phyloP scores from a whole-genome alignment of 306 rosid species.

The Lathyrus tuberosus region DNA sequence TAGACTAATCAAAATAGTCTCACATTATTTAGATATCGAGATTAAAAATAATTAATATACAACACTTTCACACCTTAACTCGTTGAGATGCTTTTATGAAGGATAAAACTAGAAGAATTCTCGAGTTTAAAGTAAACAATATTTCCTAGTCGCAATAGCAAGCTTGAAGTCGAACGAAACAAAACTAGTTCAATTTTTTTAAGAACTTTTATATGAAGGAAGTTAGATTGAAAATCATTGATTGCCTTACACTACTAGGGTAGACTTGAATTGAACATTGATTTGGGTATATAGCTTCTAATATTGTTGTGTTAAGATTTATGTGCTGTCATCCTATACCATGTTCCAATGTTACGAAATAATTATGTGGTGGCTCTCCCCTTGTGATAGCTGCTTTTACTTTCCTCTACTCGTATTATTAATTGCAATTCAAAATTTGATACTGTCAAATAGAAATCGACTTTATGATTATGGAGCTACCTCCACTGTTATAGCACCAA shows the following conservation, averaged over 20 bases:
- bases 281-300: background rate
- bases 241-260: background rate
- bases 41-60: too few relatives aligned
- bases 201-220: background rate
- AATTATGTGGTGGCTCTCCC: slow-evolving; percentile 18
- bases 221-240: background rate
- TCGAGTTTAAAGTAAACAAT: too few relatives aligned
- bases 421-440: slow-evolving; percentile 34
- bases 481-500: slow-evolving; percentile 42
- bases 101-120: too few relatives aligned
- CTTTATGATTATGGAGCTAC: slow-evolving; percentile 44
- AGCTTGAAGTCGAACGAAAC: too few relatives aligned
- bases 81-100: too few relatives aligned
- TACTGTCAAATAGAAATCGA: slow-evolving; percentile 34
- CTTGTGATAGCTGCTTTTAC: slow-evolving; percentile 42
- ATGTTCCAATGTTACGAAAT: slow-evolving; percentile 24
- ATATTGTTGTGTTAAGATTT: background rate
- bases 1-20: too few relatives aligned
- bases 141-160: too few relatives aligned
- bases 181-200: too few relatives aligned
- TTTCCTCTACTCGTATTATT: slow-evolving; percentile 41
- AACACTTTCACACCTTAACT: too few relatives aligned
- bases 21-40: too few relatives aligned
- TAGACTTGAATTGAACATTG: slow-evolving; percentile 19
- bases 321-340: slow-evolving; percentile 33